phyloP scores from a whole-genome alignment of 2,329 filamentous ascomycete species.

The Sphaerulina vaccinii region DNA sequence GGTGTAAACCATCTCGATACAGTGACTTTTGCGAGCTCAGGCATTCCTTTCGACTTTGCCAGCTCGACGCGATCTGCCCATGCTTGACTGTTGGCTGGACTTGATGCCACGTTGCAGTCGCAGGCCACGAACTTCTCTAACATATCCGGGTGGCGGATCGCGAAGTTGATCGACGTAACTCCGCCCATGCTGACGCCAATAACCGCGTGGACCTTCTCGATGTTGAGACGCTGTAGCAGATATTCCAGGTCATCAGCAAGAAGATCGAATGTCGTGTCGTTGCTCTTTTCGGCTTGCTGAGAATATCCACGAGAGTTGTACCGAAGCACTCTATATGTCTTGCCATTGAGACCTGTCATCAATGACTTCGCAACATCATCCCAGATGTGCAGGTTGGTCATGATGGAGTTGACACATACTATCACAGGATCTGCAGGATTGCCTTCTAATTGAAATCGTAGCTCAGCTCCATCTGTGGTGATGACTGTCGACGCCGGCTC shows the following conservation, averaged over 20 bases:
- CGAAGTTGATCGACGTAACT: constrained; percentile 71
- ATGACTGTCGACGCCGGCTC: constrained; percentile 67
- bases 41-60: constrained; percentile 43
- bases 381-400: constrained; percentile 80
- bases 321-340: constrained; percentile 69
- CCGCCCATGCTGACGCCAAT: constrained; percentile 81
- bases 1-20: constrained; percentile 72
- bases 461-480: constrained; percentile 63
- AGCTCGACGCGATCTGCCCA: constrained; percentile 76
- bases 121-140: constrained; percentile 66
- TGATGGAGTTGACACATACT: constrained; percentile 75
- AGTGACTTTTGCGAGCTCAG: constrained; percentile 65
- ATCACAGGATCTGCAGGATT: constrained; percentile 68
- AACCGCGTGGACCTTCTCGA: constrained; percentile 63
- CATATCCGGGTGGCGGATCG: constrained; percentile 62
- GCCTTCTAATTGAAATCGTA: constrained; percentile 76
- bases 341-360: constrained; percentile 49
- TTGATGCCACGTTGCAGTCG: constrained; percentile 74
- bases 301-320: constrained; percentile 74
- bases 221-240: constrained; percentile 67
- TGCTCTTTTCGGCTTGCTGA: constrained; percentile 37
- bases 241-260: constrained; percentile 66
- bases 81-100: constrained; percentile 70
- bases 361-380: constrained; percentile 68
- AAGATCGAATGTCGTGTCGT: constrained; percentile 58